Percentiles rank a stretch among this genome's conserved stretches.
phyloP scores from a whole-genome alignment of 139 green algal species.

The Haematococcus sp. region DNA sequence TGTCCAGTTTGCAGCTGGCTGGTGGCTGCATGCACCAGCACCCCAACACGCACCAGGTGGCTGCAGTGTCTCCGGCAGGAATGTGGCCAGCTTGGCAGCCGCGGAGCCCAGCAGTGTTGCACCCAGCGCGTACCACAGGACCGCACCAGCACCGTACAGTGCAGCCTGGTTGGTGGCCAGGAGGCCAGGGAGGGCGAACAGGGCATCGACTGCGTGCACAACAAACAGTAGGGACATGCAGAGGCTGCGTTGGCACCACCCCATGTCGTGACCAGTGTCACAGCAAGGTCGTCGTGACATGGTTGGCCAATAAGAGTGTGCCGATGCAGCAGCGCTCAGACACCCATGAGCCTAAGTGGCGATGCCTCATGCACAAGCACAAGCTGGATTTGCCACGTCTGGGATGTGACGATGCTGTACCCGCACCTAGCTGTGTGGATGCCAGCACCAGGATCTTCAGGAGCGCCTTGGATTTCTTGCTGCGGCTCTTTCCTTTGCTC shows the following conservation, averaged over 20 bases:
- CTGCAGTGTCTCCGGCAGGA: neutral
- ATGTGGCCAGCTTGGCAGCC: conserved; percentile 3
- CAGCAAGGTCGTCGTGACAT: neutral
- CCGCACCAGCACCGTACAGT: neutral
- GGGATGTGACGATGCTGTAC: too few relatives aligned
- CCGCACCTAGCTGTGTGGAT: neutral
- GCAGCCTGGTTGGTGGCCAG: neutral
- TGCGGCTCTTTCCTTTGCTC: neutral
- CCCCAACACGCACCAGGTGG: too few relatives aligned
- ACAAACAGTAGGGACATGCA: too few relatives aligned
- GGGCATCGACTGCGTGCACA: conserved; percentile 1
- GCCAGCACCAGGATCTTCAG: conserved; percentile 3
- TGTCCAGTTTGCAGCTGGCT: too few relatives aligned
- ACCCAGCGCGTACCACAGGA: neutral
- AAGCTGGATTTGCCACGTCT: too few relatives aligned
- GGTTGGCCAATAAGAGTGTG: neutral
- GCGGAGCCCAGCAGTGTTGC: neutral
- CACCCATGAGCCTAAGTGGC: neutral
- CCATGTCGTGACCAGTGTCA: neutral
- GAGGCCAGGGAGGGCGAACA: neutral
- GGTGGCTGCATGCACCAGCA: too few relatives aligned
- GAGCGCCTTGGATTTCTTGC: neutral
- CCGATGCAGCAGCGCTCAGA: neutral
- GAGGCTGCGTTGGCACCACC: too few relatives aligned
- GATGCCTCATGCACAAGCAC: too few relatives aligned